Percentiles rank a stretch among this genome's conserved stretches.
Conservation (phyloP, 2,329 filamentous ascomycete species). For the Fusarium phyllophilum region DNA sequence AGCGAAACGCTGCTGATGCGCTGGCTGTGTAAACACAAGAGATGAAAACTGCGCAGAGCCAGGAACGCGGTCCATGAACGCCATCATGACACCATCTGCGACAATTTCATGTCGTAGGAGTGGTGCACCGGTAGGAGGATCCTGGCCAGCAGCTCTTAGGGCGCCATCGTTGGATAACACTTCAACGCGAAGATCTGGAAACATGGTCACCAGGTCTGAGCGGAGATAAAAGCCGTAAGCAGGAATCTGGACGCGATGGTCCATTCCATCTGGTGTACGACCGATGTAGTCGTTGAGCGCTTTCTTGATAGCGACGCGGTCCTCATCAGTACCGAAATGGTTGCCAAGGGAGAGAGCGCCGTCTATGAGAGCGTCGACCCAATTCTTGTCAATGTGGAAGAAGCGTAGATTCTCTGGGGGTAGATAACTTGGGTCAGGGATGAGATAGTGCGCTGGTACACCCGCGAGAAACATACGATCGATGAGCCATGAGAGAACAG, state of each 20-base stretch:
- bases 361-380: conserved; percentile 56
- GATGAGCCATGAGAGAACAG: conserved; percentile 50
- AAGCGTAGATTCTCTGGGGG: conserved; percentile 53
- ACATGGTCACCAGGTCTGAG: conserved; percentile 49
- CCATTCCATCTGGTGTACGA: background rate
- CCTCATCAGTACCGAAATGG: conserved; percentile 46
- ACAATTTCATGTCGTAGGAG: background rate
- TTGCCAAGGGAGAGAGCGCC: conserved; percentile 56
- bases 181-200: conserved; percentile 48
- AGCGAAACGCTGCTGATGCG: background rate
- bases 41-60: background rate
- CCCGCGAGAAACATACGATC: conserved; percentile 51
- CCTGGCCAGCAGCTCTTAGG: background rate
- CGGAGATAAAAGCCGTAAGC: conserved; percentile 53
- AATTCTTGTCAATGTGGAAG: conserved; percentile 57
- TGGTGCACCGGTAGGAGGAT: background rate
- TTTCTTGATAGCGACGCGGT: conserved; percentile 42
- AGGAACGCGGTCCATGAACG: background rate
- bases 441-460: conserved; percentile 54
- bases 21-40: background rate
- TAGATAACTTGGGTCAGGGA: conserved; percentile 51
- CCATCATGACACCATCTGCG: background rate
- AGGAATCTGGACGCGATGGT: conserved; percentile 46
- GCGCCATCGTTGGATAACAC: background rate
- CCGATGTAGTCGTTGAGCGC: conserved; percentile 48